A percentile compares a stretch with the other conserved stretches of the same genome.
Evolutionary conservation across 2,329 filamentous ascomycete species (phyloP).

Genomic region (Aspergillus pseudonomiae): DNA sequence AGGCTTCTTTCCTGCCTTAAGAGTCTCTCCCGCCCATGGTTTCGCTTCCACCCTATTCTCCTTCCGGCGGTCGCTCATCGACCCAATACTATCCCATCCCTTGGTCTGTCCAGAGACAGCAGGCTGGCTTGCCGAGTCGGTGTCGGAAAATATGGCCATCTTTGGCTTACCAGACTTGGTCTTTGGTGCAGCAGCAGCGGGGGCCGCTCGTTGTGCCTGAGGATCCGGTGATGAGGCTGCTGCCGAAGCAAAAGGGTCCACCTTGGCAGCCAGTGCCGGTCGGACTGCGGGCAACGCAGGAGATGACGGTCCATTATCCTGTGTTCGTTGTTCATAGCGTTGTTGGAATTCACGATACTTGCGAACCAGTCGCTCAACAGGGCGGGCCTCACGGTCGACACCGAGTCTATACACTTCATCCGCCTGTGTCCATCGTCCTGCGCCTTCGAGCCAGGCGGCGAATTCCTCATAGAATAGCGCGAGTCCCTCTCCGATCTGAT

Average conservation of each 20-base stretch:
- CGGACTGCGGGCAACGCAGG: slow-evolving; percentile 83
- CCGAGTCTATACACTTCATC: slow-evolving; percentile 92
- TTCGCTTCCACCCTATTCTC: slow-evolving; percentile 86
- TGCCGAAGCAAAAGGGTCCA: slow-evolving; percentile 72
- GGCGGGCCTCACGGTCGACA: slow-evolving; percentile 83
- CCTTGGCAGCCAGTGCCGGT: slow-evolving; percentile 80
- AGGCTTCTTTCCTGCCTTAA: slow-evolving; percentile 85
- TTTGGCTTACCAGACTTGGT: slow-evolving; percentile 75
- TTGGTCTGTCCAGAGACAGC: slow-evolving; percentile 60
- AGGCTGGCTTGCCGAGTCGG: slow-evolving; percentile 62
- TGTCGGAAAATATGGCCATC: slow-evolving; percentile 87
- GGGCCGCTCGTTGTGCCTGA: slow-evolving; percentile 63
- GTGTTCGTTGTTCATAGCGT: slow-evolving; percentile 69
- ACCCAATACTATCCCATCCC: slow-evolving; percentile 92
- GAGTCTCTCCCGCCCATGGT: slow-evolving; percentile 88
- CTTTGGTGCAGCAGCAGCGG: slow-evolving; percentile 50
- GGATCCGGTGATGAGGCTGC: slow-evolving; percentile 61
- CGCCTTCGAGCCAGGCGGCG: slow-evolving; percentile 85
- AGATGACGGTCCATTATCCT: slow-evolving; percentile 72
- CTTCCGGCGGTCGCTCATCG: slow-evolving; percentile 85
- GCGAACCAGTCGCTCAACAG: slow-evolving; percentile 75
- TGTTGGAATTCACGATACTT: slow-evolving; percentile 93
- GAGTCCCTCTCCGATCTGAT: slow-evolving; percentile 81
- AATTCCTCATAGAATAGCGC: slow-evolving; percentile 98
- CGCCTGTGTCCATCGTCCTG: slow-evolving; percentile 82